These are phyloP conservation scores for Hypoxylon sp. DNA, from an alignment of 2,329 filamentous ascomycete genomes.

Conservation along the genomic window DNA sequence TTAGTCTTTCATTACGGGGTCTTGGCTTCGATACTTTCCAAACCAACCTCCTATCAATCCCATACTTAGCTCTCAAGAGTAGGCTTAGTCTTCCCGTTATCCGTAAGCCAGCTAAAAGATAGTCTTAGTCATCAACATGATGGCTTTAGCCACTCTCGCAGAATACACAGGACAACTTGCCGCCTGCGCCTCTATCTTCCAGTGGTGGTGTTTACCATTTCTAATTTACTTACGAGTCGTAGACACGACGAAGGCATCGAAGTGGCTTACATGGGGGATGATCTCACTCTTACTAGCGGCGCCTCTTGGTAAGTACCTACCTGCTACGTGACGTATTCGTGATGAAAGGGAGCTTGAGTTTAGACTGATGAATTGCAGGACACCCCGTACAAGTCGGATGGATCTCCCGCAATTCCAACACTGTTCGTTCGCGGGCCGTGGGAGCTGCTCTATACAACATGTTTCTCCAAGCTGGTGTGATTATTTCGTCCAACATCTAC, in stretches of 20 bases:
- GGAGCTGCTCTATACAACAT: slow-evolving; percentile 71
- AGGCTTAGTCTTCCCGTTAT: slow-evolving; percentile 32
- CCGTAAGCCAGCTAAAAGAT: slow-evolving; percentile 7
- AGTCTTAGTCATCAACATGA: slow-evolving; percentile 55
- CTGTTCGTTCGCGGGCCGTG: slow-evolving; percentile 70
- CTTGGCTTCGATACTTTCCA: slow-evolving; percentile 68
- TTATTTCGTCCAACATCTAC: slow-evolving; percentile 62
- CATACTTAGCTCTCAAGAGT: slow-evolving; percentile 56
- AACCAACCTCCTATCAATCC: slow-evolving; percentile 70
- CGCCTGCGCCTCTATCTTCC: slow-evolving; percentile 63
- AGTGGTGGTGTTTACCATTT: slow-evolving; percentile 74
- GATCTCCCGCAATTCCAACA: slow-evolving; percentile 69
- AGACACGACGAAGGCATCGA: slow-evolving; percentile 57
- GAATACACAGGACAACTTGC: slow-evolving; percentile 66
- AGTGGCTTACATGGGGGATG: slow-evolving; percentile 61
- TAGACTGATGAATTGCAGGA: slow-evolving; percentile 36
- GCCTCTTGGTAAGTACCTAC: slow-evolving; percentile 56
- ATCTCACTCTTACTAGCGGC: slow-evolving; percentile 60
- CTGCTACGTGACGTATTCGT: neutral
- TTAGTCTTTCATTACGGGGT: slow-evolving; percentile 66
- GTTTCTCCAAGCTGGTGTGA: slow-evolving; percentile 55
- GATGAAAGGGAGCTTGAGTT: neutral
- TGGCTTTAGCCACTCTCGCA: slow-evolving; percentile 57
- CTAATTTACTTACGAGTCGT: slow-evolving; percentile 65
- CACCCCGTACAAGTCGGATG: slow-evolving; percentile 51